These are phyloP conservation scores for Discostella pseudostelligera DNA, from an alignment of 108 stramenopile species.

Conservation along the genomic window DNA sequence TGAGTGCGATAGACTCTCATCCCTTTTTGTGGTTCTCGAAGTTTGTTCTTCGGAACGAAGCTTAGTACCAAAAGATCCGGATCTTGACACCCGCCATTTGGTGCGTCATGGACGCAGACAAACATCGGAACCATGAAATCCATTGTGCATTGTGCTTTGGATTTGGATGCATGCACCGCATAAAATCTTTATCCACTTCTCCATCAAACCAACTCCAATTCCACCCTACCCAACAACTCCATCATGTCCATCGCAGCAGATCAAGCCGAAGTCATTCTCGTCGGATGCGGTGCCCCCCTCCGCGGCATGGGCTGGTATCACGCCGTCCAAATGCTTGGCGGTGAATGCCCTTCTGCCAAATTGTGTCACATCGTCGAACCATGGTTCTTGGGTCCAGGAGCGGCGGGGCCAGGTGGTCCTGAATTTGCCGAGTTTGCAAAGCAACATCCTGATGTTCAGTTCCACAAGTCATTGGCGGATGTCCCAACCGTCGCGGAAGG, in stretches of 20 bases:
- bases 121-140: too few species aligned
- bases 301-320: slow-evolving; percentile 89
- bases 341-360: slow-evolving; percentile 76
- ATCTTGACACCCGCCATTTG: too few species aligned
- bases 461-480: slow-evolving; percentile 67
- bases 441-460: slow-evolving; percentile 63
- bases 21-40: too few species aligned
- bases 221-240: too few species aligned
- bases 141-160: too few species aligned
- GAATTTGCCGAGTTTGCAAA: slow-evolving; percentile 80
- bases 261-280: slow-evolving; percentile 59
- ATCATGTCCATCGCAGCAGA: background rate
- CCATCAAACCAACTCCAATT: too few species aligned
- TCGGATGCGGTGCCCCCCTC: slow-evolving; percentile 51
- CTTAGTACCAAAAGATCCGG: too few species aligned
- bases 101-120: too few species aligned
- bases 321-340: slow-evolving; percentile 81
- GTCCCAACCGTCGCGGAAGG: slow-evolving; percentile 70
- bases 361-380: slow-evolving; percentile 88
- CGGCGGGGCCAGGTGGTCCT: slow-evolving; percentile 70
- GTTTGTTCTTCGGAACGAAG: too few species aligned
- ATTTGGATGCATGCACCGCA: too few species aligned
- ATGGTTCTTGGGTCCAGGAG: slow-evolving; percentile 88
- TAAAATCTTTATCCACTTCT: too few species aligned
- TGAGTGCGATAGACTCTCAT: too few species aligned